These are phyloP conservation scores for Lasiodiplodia theobromae DNA, from an alignment of 2,329 filamentous ascomycete genomes.

Conservation along the genomic window DNA sequence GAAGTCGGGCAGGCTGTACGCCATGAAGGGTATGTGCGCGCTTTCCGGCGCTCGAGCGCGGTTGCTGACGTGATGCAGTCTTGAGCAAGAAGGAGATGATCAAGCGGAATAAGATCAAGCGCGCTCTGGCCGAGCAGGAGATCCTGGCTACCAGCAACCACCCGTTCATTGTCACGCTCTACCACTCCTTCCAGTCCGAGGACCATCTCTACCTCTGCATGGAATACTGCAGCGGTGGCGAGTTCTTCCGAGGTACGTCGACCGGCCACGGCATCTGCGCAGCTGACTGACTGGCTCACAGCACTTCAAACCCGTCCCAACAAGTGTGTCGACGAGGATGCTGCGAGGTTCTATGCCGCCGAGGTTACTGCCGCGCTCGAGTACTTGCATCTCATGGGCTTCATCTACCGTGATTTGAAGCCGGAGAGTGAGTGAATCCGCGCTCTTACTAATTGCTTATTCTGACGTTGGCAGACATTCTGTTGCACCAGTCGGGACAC, in stretches of 20 bases:
- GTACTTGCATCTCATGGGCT: conserved; percentile 98
- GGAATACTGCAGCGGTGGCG: conserved; percentile 98
- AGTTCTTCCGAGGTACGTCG: conserved; percentile 81
- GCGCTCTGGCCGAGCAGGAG: conserved; percentile 95
- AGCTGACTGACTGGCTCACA: conserved; percentile 28
- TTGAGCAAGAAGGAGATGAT: conserved; percentile 99
- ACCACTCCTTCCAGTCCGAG: conserved; percentile 99
- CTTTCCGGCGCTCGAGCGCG: neutral
- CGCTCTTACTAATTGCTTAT: conserved; percentile 19
- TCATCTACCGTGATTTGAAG: conserved; percentile 98
- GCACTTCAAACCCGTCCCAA: conserved; percentile 94
- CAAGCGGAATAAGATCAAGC: conserved; percentile 99
- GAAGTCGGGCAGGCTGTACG: conserved; percentile 93
- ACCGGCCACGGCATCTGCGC: conserved; percentile 41
- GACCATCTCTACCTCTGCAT: conserved; percentile 99
- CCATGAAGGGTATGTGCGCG: conserved; percentile 85
- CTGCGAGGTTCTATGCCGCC: conserved; percentile 94
- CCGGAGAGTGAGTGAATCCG: conserved; percentile 79
- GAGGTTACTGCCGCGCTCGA: conserved; percentile 96
- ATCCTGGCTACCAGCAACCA: conserved; percentile 98
- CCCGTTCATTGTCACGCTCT: conserved; percentile 97
- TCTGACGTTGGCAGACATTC: conserved; percentile 74
- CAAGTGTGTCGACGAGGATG: conserved; percentile 96
- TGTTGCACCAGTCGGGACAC: conserved; percentile 98
- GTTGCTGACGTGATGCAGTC: conserved; percentile 63